Conservation (phyloP, 1,284 basidiomycete species). For the Malassezia dermatis region DNA sequence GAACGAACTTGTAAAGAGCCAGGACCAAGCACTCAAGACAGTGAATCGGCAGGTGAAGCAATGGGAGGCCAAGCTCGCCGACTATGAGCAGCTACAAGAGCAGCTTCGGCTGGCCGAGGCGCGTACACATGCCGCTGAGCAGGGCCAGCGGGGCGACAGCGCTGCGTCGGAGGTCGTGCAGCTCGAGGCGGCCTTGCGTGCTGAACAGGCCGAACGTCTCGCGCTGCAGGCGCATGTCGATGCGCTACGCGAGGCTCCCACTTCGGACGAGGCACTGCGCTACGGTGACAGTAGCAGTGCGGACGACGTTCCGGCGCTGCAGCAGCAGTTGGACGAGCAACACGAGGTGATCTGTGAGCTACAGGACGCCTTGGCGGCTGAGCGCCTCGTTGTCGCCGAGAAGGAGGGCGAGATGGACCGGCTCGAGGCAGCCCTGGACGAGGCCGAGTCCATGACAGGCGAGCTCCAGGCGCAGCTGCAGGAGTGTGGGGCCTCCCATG, state of each 20-base stretch:
- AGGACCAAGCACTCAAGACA: slow-evolving; percentile 40
- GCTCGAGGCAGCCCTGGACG: slow-evolving; percentile 33
- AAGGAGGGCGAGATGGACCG: slow-evolving; percentile 37
- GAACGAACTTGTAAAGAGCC: slow-evolving; percentile 36
- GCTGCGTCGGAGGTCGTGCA: not conserved
- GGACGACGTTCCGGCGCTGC: slow-evolving; percentile 1
- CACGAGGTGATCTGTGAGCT: slow-evolving; percentile 17
- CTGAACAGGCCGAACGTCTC: slow-evolving; percentile 21
- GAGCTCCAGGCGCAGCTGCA: slow-evolving; percentile 25
- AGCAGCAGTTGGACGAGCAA: slow-evolving; percentile 15
- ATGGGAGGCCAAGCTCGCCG: slow-evolving; percentile 22
- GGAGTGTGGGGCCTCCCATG: slow-evolving; percentile 12
- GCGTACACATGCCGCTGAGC: not conserved
- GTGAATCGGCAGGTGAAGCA: slow-evolving; percentile 35
- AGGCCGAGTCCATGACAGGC: slow-evolving; percentile 22
- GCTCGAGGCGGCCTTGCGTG: slow-evolving; percentile 21
- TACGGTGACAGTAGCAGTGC: not conserved
- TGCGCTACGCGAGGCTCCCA: slow-evolving; percentile 17
- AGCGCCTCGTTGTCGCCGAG: slow-evolving; percentile 33
- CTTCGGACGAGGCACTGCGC: no score
- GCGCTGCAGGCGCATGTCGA: slow-evolving; percentile 31
- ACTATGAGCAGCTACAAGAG: slow-evolving; percentile 8
- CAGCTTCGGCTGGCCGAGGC: slow-evolving; percentile 5
- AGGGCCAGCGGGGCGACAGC: not conserved
- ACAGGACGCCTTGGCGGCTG: slow-evolving; percentile 37